These are phyloP conservation scores for Microdochium nivale DNA, from an alignment of 2,329 filamentous ascomycete genomes.

Conservation along the genomic window DNA sequence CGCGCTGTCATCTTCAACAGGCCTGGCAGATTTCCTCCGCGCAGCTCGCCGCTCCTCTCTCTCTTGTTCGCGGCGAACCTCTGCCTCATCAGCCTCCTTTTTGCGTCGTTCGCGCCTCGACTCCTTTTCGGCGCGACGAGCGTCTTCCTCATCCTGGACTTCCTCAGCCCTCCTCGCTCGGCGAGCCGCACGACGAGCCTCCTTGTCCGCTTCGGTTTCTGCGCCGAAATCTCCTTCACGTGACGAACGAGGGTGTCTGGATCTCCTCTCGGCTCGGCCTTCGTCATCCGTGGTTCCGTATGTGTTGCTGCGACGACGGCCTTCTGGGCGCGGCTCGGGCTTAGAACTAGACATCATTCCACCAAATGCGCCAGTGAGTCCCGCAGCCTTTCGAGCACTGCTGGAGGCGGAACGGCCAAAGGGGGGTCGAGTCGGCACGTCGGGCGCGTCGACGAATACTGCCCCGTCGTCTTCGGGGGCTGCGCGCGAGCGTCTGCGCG, in stretches of 20 bases:
- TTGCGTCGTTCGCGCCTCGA: constrained; percentile 45
- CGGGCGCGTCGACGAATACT: constrained; percentile 42
- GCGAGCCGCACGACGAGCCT: constrained; percentile 55
- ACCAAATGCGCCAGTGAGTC: constrained; percentile 45
- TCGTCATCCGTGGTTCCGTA: constrained; percentile 44
- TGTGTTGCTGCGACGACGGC: constrained; percentile 38
- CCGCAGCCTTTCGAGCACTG: neutral
- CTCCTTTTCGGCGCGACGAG: constrained; percentile 47
- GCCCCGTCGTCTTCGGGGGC: constrained; percentile 49
- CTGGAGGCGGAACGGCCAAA: constrained; percentile 53
- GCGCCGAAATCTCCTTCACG: constrained; percentile 41
- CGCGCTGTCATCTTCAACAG: constrained; percentile 39
- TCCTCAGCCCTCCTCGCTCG: constrained; percentile 49
- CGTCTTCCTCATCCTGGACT: constrained; percentile 41
- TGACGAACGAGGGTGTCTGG: constrained; percentile 19
- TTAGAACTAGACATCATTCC: constrained; percentile 42
- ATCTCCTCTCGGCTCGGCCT: constrained; percentile 25
- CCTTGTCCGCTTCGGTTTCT: constrained; percentile 48
- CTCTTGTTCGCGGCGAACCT: constrained; percentile 45
- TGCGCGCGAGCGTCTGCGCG: constrained; percentile 37
- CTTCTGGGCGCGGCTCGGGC: constrained; percentile 31
- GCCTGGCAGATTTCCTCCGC: constrained; percentile 36
- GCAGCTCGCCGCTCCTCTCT: constrained; percentile 51
- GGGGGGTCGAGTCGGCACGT: constrained; percentile 36
- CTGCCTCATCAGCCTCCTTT: constrained; percentile 47